Conservation (phyloP, 1,139 yeast genomes). For the Candida labiduridarum region DNA sequence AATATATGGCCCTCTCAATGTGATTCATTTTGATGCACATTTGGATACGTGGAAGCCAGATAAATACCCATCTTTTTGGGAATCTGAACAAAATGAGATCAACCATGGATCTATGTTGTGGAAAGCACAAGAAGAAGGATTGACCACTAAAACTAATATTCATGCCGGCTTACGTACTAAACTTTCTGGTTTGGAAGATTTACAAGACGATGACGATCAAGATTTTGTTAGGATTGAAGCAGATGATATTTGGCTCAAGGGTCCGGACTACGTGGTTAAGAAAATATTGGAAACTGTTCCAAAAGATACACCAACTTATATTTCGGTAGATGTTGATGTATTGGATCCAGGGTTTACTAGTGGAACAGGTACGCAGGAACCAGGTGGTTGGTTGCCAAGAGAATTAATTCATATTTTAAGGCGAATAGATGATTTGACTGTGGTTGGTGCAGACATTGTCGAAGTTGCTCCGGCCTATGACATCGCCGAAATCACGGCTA, state of each 20-base stretch:
- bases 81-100: constrained; percentile 60
- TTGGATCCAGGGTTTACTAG: constrained; percentile 80
- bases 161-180: constrained; percentile 78
- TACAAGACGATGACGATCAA: constrained; percentile 62
- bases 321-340: constrained; percentile 79
- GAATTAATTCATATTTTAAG: constrained; percentile 68
- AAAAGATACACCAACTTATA: constrained; percentile 61
- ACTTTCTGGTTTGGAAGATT: constrained; percentile 63
- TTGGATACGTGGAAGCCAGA: constrained; percentile 81
- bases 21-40: constrained; percentile 80
- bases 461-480: constrained; percentile 80
- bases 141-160: constrained; percentile 56
- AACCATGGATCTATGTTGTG: constrained; percentile 84
- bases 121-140: constrained; percentile 72
- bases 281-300: constrained; percentile 56
- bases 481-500: constrained; percentile 69
- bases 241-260: constrained; percentile 69
- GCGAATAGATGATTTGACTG: constrained; percentile 54
- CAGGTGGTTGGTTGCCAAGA: constrained; percentile 81
- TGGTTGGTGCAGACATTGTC: constrained; percentile 80
- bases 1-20: constrained; percentile 63
- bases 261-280: constrained; percentile 54
- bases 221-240: constrained; percentile 66
- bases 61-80: constrained; percentile 69
- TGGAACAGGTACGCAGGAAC: constrained; percentile 84